Percentiles rank a stretch among this genome's conserved stretches.
Evolutionary conservation across 2,329 filamentous ascomycete species (phyloP).

Genomic region (Exophiala viscosa): DNA sequence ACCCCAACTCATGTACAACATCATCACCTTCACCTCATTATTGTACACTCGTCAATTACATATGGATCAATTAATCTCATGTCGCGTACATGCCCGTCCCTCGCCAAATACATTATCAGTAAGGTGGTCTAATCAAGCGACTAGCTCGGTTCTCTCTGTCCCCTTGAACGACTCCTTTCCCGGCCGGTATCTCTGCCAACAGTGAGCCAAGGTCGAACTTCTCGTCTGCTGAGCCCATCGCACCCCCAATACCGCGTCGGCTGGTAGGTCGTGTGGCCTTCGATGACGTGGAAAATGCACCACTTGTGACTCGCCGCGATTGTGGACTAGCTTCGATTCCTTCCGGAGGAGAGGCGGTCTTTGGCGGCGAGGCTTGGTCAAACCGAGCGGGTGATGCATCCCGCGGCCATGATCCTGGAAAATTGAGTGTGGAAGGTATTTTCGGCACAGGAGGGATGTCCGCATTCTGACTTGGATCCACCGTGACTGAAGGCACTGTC

Average conservation of each 20-base stretch:
- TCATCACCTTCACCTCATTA: too few species aligned
- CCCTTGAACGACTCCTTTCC: conserved; percentile 13
- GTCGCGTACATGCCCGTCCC: background rate
- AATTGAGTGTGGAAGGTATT: conserved; percentile 39
- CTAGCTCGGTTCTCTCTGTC: conserved; percentile 14
- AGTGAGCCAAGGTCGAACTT: conserved; percentile 24
- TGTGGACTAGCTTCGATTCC: conserved; percentile 3
- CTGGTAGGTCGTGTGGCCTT: conserved; percentile 18
- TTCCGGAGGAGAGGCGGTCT: background rate
- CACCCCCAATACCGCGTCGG: conserved; percentile 7
- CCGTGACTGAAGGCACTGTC: conserved; percentile 8
- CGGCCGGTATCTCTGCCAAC: conserved; percentile 21
- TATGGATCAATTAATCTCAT: background rate
- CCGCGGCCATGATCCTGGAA: conserved; percentile 42
- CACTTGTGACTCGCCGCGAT: conserved; percentile 7
- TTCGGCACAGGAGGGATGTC: conserved; percentile 47
- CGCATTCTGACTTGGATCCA: conserved; percentile 21
- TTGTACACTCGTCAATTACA: background rate
- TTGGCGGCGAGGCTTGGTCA: background rate
- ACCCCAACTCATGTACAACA: too few species aligned
- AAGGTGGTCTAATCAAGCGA: conserved; percentile 24
- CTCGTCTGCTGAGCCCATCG: conserved; percentile 16
- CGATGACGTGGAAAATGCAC: conserved; percentile 7
- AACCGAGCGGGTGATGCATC: conserved; percentile 32
- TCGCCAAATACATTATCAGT: conserved; percentile 11